Evolutionary conservation across 768 basidiomycete species (phyloP).

Genomic region (Termitomyces sp.): DNA sequence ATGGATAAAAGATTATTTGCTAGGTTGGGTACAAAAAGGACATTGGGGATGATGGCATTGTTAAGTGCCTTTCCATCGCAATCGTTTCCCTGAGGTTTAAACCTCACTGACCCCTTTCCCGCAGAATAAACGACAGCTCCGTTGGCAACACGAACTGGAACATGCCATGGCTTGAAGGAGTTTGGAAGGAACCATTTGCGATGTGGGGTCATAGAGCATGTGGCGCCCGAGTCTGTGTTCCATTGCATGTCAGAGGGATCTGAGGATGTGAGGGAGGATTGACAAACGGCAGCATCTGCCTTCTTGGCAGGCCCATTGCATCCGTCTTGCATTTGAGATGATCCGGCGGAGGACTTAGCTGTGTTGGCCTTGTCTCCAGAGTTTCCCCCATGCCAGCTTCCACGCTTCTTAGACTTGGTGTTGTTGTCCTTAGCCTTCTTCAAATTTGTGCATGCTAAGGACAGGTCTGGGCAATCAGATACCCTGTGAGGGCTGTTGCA

Average conservation of each 20-base stretch:
- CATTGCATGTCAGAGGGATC: background rate
- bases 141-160: background rate
- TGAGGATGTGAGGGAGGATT: background rate
- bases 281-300: background rate
- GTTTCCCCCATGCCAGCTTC: no score
- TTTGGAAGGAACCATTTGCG: background rate
- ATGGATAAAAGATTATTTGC: conserved; percentile 9
- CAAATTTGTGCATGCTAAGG: no score
- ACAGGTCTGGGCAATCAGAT: no score
- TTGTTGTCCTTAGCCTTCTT: no score
- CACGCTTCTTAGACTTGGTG: no score
- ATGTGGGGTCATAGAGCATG: background rate
- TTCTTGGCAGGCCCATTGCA: background rate
- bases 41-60: conserved; percentile 10
- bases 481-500: no score
- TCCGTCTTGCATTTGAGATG: background rate
- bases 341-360: no score
- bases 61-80: background rate
- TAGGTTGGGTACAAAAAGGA: conserved; percentile 8
- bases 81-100: background rate
- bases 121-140: background rate
- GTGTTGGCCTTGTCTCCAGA: no score
- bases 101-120: background rate
- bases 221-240: no score
- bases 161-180: background rate